A percentile compares a stretch with the other conserved stretches of the same genome.
Conservation (phyloP, 2,329 filamentous ascomycete genomes). For the Trichophyton mentagrophytes region DNA sequence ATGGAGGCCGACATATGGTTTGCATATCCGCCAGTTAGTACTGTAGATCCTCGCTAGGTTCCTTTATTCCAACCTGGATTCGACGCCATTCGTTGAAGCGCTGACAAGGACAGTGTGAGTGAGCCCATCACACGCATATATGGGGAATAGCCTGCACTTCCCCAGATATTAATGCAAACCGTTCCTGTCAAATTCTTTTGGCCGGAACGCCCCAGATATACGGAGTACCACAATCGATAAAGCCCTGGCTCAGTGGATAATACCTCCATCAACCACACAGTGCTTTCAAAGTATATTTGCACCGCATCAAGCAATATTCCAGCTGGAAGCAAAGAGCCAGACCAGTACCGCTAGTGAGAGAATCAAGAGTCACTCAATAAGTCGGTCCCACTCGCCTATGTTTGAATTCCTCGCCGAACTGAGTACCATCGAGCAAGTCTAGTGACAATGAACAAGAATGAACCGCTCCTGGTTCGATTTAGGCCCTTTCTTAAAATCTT, state of each 20-base stretch:
- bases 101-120: too few relatives aligned
- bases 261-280: too few relatives aligned
- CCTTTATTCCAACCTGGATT: not conserved
- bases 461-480: not conserved
- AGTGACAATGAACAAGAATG: not conserved
- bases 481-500: not conserved
- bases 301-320: not conserved
- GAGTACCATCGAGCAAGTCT: not conserved
- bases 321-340: not conserved
- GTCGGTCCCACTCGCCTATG: not conserved
- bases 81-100: too few relatives aligned
- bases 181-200: too few relatives aligned
- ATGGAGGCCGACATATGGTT: not conserved
- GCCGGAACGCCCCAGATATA: too few relatives aligned
- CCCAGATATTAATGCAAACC: too few relatives aligned
- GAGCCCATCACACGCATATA: too few relatives aligned
- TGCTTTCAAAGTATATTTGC: not conserved
- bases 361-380: not conserved
- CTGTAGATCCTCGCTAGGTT: not conserved
- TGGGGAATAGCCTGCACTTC: too few relatives aligned
- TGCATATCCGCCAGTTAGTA: not conserved
- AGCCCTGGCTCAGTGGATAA: too few relatives aligned
- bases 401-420: not conserved
- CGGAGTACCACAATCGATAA: too few relatives aligned
- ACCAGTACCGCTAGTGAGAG: not conserved